Evolutionary conservation across 768 basidiomycete genomes (phyloP).

Genomic region (Lactifluus rugatus): DNA sequence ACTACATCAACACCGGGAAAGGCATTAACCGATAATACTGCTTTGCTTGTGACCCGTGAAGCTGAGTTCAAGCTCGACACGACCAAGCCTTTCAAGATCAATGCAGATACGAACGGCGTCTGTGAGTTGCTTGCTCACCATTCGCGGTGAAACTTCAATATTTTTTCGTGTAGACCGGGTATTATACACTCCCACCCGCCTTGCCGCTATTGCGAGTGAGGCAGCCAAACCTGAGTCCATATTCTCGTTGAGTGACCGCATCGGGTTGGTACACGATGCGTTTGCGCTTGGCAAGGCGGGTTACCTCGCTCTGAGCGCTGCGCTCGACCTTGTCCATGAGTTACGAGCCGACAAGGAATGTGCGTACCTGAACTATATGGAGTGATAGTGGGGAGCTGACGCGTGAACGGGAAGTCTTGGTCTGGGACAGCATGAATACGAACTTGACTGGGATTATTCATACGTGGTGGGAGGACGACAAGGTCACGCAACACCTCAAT

Average conservation of each 20-base stretch:
- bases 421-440: conserved; percentile 63
- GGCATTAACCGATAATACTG: conserved; percentile 45
- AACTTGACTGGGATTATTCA: conserved; percentile 45
- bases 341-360: conserved; percentile 72
- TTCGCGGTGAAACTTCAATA: not conserved
- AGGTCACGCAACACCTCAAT: conserved; percentile 43
- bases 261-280: conserved; percentile 81
- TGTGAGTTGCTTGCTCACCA: conserved; percentile 42
- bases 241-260: conserved; percentile 77
- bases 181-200: conserved; percentile 70
- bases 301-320: conserved; percentile 62
- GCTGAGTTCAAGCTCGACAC: conserved; percentile 62
- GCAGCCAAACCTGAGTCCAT: conserved; percentile 54
- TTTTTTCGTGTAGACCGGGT: conserved; percentile 49
- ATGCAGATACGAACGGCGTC: conserved; percentile 80
- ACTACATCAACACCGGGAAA: conserved; percentile 54
- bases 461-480: conserved; percentile 78
- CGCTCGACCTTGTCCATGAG: conserved; percentile 60
- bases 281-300: conserved; percentile 77
- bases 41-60: conserved; percentile 62
- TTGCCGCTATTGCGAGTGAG: conserved; percentile 69
- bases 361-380: conserved; percentile 26
- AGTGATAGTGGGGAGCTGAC: conserved; percentile 1
- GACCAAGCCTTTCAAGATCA: conserved; percentile 76
- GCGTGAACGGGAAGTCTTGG: conserved; percentile 46